Evolutionary conservation across 1,284 basidiomycete species (phyloP), one percentile per base, ranked within the genome.

Genomic region (Pterulicium gracile): DNA sequence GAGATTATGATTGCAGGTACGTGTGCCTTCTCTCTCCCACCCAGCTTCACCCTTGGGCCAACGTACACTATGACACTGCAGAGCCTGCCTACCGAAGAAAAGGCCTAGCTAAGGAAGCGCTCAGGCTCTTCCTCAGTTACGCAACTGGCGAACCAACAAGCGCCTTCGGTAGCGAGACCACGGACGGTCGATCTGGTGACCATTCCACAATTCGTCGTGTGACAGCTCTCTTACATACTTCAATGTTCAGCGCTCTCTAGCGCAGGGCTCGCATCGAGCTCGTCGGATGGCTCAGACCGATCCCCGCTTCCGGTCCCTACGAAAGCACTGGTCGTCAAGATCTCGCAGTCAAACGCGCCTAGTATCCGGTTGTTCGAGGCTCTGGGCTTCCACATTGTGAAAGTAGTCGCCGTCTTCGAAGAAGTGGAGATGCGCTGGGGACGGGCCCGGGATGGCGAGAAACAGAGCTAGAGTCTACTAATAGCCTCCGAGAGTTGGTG

Each of bases 1-100:
- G 89, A 93, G 56, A 79, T 94, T 51, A 95, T 94, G 91, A 84
- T 95, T 54, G 87, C 88, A 45, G 78, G 82, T 77, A 50, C 47
- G 70, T 51, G 36, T 46, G 18, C 40, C 18, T 17, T 20, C 7
- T 41, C 10, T 19, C 19, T 41, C 10, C 39, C 13, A 10, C 7
- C 7, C 39, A 15, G 13, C 7, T 10, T 41, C 18, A 10, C 7
- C 10, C 39, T 41, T 15, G 13, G 7, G 7, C 19, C 10, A 19
- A 20, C 19, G 10, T 27, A 4, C n/a, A 20, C 10, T 35, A 42
- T 22, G 21, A 24, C 34, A 47, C 36, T 21, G 13, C 60, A 85
- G 85, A 88, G 50, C 66, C 66, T 15, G 60, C 58, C 0, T 83
- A 73, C 58, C 70, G 77, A 24, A 71, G 88, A 4, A 73, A 72